These are phyloP conservation scores for Hansfordia pulvinata DNA, from an alignment of 2,329 filamentous ascomycete species.

Conservation along the genomic window DNA sequence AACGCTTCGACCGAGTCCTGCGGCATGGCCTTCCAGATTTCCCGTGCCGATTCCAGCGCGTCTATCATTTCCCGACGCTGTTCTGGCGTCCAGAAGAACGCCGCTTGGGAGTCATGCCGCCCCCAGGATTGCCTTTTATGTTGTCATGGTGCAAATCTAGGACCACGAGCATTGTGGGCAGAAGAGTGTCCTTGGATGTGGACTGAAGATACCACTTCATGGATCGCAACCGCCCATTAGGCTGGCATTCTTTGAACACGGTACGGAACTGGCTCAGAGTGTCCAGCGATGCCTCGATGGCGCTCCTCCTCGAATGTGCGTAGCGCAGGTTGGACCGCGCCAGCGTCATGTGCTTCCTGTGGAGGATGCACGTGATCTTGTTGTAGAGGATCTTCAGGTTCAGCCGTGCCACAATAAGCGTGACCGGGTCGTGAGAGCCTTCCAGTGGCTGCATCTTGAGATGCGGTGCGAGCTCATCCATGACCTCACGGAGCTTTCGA, in stretches of 20 bases:
- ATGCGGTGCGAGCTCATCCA: conserved; percentile 63
- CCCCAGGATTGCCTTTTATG: conserved; percentile 26
- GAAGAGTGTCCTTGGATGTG: conserved; percentile 69
- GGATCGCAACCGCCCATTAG: conserved; percentile 55
- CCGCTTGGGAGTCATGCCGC: conserved; percentile 26
- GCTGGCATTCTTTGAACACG: conserved; percentile 60
- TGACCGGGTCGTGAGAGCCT: conserved; percentile 66
- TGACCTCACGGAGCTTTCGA: conserved; percentile 43
- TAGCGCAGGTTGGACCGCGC: conserved; percentile 71
- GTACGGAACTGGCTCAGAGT: conserved; percentile 66
- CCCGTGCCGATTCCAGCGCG: conserved; percentile 56
- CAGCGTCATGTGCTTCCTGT: conserved; percentile 72
- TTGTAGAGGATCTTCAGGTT: conserved; percentile 76
- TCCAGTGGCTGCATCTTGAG: conserved; percentile 64
- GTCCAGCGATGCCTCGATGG: conserved; percentile 75
- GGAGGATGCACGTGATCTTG: conserved; percentile 78
- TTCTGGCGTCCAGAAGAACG: conserved; percentile 40
- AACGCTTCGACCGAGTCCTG: conserved; percentile 78
- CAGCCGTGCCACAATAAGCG: conserved; percentile 74
- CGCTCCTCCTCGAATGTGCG: conserved; percentile 67
- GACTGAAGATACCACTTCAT: conserved; percentile 71
- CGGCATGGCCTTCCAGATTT: conserved; percentile 68
- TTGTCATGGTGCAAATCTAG: conserved; percentile 68
- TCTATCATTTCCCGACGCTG: conserved; percentile 63
- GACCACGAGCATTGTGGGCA: conserved; percentile 73